Evolutionary conservation across 768 basidiomycete genomes (phyloP).

Genomic region (Chalciporus pseudorubinellus): DNA sequence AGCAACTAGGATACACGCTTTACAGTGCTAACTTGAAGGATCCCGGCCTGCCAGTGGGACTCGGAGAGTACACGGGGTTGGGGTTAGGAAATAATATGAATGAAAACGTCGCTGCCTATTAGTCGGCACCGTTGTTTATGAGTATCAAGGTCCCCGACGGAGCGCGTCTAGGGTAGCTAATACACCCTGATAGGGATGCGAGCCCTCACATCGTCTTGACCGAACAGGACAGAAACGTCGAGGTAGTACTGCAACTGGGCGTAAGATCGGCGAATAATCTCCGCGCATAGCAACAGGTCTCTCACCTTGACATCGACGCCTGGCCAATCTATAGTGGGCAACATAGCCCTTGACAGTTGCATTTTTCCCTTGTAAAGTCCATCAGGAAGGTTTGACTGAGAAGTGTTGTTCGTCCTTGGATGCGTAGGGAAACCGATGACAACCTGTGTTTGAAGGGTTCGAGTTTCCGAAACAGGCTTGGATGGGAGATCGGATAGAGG

Average conservation of each 20-base stretch:
- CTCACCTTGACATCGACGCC: conserved; percentile 67
- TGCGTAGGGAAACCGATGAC: conserved; percentile 72
- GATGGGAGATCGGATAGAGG: conserved; percentile 26
- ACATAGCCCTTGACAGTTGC: conserved; percentile 52
- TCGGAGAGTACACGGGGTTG: no score
- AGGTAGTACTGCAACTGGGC: conserved; percentile 58
- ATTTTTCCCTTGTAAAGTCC: conserved; percentile 65
- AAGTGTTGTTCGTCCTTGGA: conserved; percentile 46
- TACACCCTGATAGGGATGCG: conserved; percentile 60
- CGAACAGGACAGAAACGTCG: conserved; percentile 64
- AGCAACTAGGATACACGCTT: conserved; percentile 4
- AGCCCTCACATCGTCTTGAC: conserved; percentile 60
- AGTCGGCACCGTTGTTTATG: not conserved
- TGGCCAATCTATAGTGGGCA: conserved; percentile 65
- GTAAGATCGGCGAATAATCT: conserved; percentile 9
- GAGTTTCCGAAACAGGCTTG: conserved; percentile 17
- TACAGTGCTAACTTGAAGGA: conserved; percentile 7
- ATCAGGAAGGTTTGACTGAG: conserved; percentile 56
- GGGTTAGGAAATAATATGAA: not conserved
- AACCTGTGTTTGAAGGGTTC: conserved; percentile 39
- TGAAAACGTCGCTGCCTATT: not conserved
- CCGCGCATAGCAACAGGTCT: conserved; percentile 1
- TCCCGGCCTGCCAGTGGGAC: no score
- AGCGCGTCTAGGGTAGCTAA: conserved; percentile 25
- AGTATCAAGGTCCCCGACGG: not conserved